Percentiles rank a stretch among this genome's conserved stretches.
These are phyloP conservation scores for Rhizoctonia solani DNA, from an alignment of 1,284 basidiomycete species.

Conservation along the genomic window DNA sequence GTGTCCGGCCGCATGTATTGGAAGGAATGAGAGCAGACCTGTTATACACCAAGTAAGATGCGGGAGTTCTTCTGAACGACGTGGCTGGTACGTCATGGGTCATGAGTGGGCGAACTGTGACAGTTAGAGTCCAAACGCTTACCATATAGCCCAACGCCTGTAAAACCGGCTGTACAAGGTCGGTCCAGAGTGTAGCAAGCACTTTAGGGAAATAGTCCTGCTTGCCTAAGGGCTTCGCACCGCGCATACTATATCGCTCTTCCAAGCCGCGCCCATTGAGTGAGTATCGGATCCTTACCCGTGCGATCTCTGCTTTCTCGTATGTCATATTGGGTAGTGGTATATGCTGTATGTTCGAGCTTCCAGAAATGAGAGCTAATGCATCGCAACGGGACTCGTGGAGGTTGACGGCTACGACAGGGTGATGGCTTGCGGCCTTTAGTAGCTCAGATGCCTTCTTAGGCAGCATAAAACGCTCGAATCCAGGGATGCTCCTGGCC, in stretches of 20 bases:
- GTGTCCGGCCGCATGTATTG: conserved; percentile 8
- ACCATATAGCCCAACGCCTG: not conserved
- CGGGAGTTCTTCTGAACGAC: not conserved
- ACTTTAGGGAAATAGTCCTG: not conserved
- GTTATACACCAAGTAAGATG: conserved; percentile 21
- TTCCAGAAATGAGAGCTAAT: conserved; percentile 5
- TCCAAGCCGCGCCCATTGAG: too few species aligned
- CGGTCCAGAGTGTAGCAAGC: not conserved
- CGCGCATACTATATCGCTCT: not conserved
- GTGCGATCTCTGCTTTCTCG: not conserved
- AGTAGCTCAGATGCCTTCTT: not conserved
- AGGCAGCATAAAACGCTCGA: conserved; percentile 13
- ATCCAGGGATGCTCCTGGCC: conserved; percentile 12
- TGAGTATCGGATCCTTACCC: too few species aligned
- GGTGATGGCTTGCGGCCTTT: conserved; percentile 13
- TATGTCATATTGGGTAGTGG: conserved; percentile 1
- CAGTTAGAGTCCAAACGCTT: too few species aligned
- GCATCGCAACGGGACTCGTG: conserved; percentile 32
- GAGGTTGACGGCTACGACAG: conserved; percentile 36
- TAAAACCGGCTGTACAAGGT: conserved; percentile 11
- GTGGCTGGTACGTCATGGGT: not conserved
- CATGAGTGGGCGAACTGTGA: too few species aligned
- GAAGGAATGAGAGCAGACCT: conserved; percentile 2
- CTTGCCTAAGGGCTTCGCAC: too few species aligned
- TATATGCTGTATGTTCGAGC: not conserved